phyloP scores from a whole-genome alignment of 768 basidiomycete species.

The Pleurotus giganteus region DNA sequence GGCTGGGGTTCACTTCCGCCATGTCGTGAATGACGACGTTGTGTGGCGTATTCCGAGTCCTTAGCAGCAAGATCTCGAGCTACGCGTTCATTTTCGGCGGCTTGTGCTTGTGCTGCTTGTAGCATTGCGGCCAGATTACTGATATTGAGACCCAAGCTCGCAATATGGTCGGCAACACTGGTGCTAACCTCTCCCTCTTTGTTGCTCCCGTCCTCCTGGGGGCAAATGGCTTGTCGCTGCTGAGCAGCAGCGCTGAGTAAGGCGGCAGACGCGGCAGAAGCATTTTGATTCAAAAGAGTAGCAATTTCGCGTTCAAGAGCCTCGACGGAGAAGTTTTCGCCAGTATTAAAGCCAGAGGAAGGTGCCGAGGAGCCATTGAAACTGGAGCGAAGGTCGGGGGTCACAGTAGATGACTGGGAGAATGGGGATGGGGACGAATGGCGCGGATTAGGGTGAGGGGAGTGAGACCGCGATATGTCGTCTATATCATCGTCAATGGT shows the following conservation, averaged over 20 bases:
- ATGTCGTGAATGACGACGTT: constrained; percentile 38
- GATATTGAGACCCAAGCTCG: constrained; percentile 53
- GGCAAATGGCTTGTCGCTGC: constrained; percentile 53
- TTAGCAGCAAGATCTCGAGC: constrained; percentile 43
- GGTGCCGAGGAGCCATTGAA: constrained; percentile 35
- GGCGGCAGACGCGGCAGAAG: constrained; percentile 65
- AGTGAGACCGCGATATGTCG: constrained; percentile 19
- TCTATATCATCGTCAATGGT: constrained; percentile 58
- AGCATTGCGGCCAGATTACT: constrained; percentile 75
- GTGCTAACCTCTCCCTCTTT: constrained; percentile 21
- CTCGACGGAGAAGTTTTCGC: constrained; percentile 62
- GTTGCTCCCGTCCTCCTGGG: constrained; percentile 28
- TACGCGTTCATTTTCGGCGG: constrained; percentile 44
- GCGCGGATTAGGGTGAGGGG: constrained; percentile 16
- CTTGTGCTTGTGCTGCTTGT: constrained; percentile 71
- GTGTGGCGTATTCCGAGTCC: constrained; percentile 40
- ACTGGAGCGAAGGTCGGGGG: constrained; percentile 36
- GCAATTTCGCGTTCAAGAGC: constrained; percentile 79
- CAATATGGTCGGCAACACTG: constrained; percentile 28
- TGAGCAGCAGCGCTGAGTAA: constrained; percentile 65
- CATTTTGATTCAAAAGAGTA: constrained; percentile 71
- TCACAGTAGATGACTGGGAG: constrained; percentile 24
- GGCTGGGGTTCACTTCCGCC: constrained; percentile 46
- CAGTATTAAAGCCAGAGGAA: constrained; percentile 31
- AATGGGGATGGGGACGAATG: neutral